A percentile compares a stretch with the other conserved stretches of the same genome.
phyloP scores from a whole-genome alignment of 345 rosid genomes.

The Citrus glauca region DNA sequence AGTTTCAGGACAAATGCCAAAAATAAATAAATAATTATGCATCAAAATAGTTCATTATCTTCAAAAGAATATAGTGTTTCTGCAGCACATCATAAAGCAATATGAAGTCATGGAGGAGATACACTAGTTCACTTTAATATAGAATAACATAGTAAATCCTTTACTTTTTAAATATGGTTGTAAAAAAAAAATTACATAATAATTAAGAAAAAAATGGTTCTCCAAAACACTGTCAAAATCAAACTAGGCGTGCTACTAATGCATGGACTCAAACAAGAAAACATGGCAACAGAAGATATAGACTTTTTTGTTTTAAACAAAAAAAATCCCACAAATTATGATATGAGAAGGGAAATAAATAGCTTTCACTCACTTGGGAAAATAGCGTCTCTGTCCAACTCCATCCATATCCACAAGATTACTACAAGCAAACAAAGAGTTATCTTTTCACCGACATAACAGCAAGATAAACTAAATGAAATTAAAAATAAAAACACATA shows the following conservation, averaged over 20 bases:
- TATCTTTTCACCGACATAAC: constrained; percentile 6
- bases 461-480: constrained; percentile 1
- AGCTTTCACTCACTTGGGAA: constrained; percentile 62
- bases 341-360: neutral
- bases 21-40: neutral
- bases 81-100: neutral
- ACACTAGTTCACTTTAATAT: neutral
- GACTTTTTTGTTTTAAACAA: too few species aligned
- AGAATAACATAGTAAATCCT: neutral
- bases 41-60: neutral
- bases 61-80: neutral
- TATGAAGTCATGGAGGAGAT: neutral
- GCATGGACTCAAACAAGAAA: neutral
- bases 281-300: neutral
- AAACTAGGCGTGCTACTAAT: neutral
- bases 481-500: constrained; percentile 10
- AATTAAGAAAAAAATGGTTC: neutral
- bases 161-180: neutral
- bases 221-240: neutral
- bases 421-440: constrained; percentile 37
- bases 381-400: constrained; percentile 44
- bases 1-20: neutral
- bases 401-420: constrained; percentile 37
- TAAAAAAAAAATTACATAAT: too few species aligned
- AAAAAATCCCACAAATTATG: too few species aligned